Evolutionary conservation across 108 stramenopile genomes (phyloP).

Genomic region (Mayamaea pseudoterrestris): DNA sequence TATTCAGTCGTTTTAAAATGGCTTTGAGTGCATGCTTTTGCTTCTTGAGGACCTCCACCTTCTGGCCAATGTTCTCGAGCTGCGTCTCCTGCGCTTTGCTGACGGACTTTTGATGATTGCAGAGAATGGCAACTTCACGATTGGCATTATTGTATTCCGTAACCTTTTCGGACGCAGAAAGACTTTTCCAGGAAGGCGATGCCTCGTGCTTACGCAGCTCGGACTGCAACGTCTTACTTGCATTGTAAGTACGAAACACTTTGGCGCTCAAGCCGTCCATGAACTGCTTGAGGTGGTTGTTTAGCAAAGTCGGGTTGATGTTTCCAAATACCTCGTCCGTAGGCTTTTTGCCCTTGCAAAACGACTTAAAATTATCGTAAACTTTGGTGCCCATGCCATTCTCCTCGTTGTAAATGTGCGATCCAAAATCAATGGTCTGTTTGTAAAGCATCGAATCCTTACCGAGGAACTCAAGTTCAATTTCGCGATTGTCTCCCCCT

Average conservation of each 20-base stretch:
- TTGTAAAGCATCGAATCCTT: conserved; percentile 99
- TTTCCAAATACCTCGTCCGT: conserved; percentile 91
- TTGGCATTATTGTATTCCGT: conserved; percentile 98
- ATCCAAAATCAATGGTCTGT: conserved; percentile 96
- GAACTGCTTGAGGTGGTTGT: conserved; percentile 86
- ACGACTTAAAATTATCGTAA: conserved; percentile 81
- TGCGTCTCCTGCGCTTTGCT: conserved; percentile 89
- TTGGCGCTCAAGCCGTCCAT: conserved; percentile 99
- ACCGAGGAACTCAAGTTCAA: conserved; percentile 99
- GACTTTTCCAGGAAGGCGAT: conserved; percentile 36
- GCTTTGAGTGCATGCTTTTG: conserved; percentile 81
- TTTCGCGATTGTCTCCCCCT: conserved; percentile 73
- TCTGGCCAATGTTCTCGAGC: conserved; percentile 60
- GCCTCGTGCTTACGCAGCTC: conserved; percentile 82
- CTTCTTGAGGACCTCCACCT: conserved; percentile 72
- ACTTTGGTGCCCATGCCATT: conserved; percentile 85
- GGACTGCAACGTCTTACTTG: conserved; percentile 93
- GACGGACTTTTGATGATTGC: conserved; percentile 98
- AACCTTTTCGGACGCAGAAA: conserved; percentile 87
- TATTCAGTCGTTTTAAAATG: conserved; percentile 47
- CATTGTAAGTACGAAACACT: conserved; percentile 99
- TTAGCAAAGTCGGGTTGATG: conserved; percentile 85
- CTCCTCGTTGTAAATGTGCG: conserved; percentile 72
- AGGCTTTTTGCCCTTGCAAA: conserved; percentile 85
- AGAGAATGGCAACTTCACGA: conserved; percentile 97